phyloP scores from a whole-genome alignment of 768 basidiomycete species.

The Lactarius tabidus region DNA sequence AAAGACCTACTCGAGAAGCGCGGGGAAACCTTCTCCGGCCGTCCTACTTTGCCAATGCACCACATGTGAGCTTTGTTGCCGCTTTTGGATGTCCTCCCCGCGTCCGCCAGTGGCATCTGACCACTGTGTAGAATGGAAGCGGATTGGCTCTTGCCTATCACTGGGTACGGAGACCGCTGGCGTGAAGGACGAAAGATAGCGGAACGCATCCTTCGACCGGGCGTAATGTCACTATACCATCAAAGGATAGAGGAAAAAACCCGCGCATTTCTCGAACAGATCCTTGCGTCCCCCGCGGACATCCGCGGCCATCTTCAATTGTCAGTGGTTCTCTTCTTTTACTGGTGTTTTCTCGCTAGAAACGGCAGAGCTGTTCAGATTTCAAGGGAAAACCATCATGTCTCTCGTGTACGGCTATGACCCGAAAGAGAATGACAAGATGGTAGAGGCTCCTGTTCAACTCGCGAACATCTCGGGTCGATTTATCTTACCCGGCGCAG shows the following conservation, averaged over 20 bases:
- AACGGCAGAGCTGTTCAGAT: not conserved
- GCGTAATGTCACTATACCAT: not conserved
- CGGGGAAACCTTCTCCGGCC: conserved; percentile 2
- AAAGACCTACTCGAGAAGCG: conserved; percentile 15
- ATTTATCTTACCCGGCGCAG: conserved; percentile 3
- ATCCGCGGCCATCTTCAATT: not conserved
- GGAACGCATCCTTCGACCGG: conserved; percentile 3
- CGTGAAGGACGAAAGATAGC: not conserved
- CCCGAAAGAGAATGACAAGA: too few relatives aligned
- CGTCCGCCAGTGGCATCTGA: too few relatives aligned
- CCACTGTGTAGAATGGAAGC: too few relatives aligned
- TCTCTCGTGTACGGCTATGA: conserved; percentile 10
- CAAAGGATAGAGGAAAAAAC: conserved; percentile 4
- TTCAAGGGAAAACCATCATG: too few relatives aligned
- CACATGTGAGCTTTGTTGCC: not conserved
- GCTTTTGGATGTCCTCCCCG: not conserved
- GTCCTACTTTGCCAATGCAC: conserved; percentile 3
- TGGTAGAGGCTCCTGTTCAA: too few relatives aligned
- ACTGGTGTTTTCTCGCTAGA: too few relatives aligned
- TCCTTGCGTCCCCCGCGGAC: not conserved
- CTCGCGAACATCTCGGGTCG: not conserved
- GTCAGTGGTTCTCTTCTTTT: not conserved
- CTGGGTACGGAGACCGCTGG: too few relatives aligned
- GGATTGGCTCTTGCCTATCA: too few relatives aligned
- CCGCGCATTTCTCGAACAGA: too few relatives aligned